Evolutionary conservation across 1,139 yeast genomes (phyloP), one percentile per base, ranked within the genome.

Genomic region (Scheffersomyces stambukii): DNA sequence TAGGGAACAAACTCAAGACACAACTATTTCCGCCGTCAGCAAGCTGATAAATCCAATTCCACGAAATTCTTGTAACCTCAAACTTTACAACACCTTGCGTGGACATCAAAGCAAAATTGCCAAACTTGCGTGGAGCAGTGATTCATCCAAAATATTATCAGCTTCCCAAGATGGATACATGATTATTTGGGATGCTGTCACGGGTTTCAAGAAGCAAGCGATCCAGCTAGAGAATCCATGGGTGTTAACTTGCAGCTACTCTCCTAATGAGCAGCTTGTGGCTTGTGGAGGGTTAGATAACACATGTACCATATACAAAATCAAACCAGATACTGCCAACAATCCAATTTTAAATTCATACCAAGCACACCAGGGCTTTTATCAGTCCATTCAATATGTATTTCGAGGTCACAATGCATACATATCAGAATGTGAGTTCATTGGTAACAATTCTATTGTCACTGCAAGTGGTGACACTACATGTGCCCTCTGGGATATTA

Each of bases 131-230:
- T 83, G 95, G 91, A 70, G 79, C 29, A 50, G 61, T 1, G 81
- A 82, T 45, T 74, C 84, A 10, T 54, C 60, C 23, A 67, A 64
- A 23, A 50, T 89, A 3, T 57, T 86, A 8, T 76, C 88, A 24
- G 86, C 88, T 0, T 79, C 93, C 19, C 95, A 85, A 50, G 96
- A 89, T 54, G 96, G 96, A 2, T 82, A 75, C 47, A 67, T 86
- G 64, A 66, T 89, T 27, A 55, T 86, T 17, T 89, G 96, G 96
- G 91, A 88, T 51, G 70, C 88, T 0, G 61, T 71, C 3, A 74
- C 85, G 1, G 91, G 91, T 3, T 62, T 72, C 41, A 89, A 89
- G 48, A 66, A 72, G 33, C 76, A 79, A 37, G 88, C 88, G 1
- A 74, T 88, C 11, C 69, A 75, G 5, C 55, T 81, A 34, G 82